These are phyloP conservation scores for Neoboletus subvelutipes DNA, from an alignment of 768 basidiomycete genomes.

Conservation along the genomic window DNA sequence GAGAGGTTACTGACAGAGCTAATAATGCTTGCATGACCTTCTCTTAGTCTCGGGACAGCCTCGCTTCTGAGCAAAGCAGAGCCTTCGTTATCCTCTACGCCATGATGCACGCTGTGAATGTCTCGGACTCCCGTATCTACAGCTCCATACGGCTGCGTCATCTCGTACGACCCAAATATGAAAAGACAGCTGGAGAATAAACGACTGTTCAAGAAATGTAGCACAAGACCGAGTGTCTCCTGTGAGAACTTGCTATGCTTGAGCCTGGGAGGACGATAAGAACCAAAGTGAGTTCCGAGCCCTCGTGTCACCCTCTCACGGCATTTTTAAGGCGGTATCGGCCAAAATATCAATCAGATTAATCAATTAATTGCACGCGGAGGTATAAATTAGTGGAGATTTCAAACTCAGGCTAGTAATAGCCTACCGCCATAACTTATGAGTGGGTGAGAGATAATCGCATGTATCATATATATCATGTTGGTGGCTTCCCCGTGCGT, in stretches of 20 bases:
- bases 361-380: too few relatives aligned
- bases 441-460: too few relatives aligned
- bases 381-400: too few relatives aligned
- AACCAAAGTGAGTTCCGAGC: background rate
- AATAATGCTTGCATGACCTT: constrained; percentile 67
- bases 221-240: too few relatives aligned
- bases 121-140: constrained; percentile 37
- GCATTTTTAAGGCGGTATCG: background rate
- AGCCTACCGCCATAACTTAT: too few relatives aligned
- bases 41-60: constrained; percentile 31
- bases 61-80: constrained; percentile 59
- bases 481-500: too few relatives aligned
- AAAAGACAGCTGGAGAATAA: background rate
- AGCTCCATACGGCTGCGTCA: constrained; percentile 72
- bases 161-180: constrained; percentile 45
- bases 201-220: background rate
- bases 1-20: constrained; percentile 78
- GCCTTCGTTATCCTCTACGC: constrained; percentile 43
- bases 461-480: too few relatives aligned
- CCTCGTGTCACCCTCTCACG: background rate
- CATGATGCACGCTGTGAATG: constrained; percentile 5
- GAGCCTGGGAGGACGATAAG: background rate
- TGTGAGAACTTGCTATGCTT: background rate
- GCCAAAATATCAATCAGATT: too few relatives aligned
- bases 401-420: too few relatives aligned